Evolutionary conservation across 768 basidiomycete species (phyloP), one percentile per base, ranked within the genome.

Genomic region (Termitomyces sp.): DNA sequence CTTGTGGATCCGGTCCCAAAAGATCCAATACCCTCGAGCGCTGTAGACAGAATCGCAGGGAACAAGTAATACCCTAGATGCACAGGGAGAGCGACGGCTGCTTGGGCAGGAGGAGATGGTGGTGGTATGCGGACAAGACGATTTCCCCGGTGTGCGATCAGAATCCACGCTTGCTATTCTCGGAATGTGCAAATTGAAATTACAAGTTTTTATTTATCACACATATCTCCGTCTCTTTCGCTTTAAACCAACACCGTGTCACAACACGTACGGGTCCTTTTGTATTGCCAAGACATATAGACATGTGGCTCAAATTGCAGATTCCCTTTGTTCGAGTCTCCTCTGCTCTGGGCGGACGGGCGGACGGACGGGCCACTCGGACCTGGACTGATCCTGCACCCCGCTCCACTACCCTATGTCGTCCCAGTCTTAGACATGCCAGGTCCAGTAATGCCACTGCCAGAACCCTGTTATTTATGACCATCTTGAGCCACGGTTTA

Each of bases 221-320:
- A 51, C 23, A 48, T 23, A 71, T 67, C 69, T 73, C 72, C 70
- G 72, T 63, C 47, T 60, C 63, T 66, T 64, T 69, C 70, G 72
- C 65, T 56, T 52, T 12, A n/a, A n/a, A 10, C 49, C 16, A 34
- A 34, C 23, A 19, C 28, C 49, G 16, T 56, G n/a, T 44, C 46
- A 51, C 34, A 48, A 34, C 3, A n/a, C n/a, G n/a, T n/a, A n/a
- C n/a, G n/a, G 19, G 48, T 35, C 21, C 21, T 19, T 47, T 42
- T 47, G n/a, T 35, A 43, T 51, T n/a, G 42, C 35, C 47, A 51
- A 51, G 27, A 51, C 32, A 30, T 17, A n/a, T 27, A 57, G 25
- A 45, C 35, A 32, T 32, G 50, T 25, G 43, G 30, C 21, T 32
- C 19, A 34, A 34, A 40, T 27, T 17, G 5, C 17, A 52, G 16